Evolutionary conservation across 805 yeast genomes (phyloP), one percentile per base, ranked within the genome.

Genomic region (Yarrowia hollandica): DNA sequence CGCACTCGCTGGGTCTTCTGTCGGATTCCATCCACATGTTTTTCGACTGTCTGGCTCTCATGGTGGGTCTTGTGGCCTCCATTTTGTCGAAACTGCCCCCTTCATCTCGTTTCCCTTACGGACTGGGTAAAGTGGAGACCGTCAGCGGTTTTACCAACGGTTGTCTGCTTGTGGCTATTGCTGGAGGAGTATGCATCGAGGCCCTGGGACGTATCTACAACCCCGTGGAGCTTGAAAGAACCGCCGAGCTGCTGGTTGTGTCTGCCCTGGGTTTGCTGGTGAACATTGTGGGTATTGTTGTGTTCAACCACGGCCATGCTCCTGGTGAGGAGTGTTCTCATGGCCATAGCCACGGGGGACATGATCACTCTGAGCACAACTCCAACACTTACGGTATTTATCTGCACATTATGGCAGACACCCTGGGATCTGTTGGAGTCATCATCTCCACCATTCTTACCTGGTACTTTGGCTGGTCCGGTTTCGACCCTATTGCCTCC

Each of bases 11-110:
- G 44, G 97, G 99, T 10, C 76, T 94, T 21, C 72, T 94, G 56
- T 90, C 97, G 16, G 99, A 94, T 68, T 90, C 97, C 1, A 77
- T 94, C 56, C 99, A 94, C 71, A 94, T 94, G 99, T 87, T 96
- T 2, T 77, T 94, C 60, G 99, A 94, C 71, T 94, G 99, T 70
- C 80, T 90, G 0, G 95, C 98, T 0, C 75, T 94, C 59, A 83
- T 94, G 2, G 80, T 94, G 26, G 99, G 99, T 0, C 75, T 94
- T 1, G 77, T 92, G 22, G 99, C 99, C 0, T 88, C 95, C 19
- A 79, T 82, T 12, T 72, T 83, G 56, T 77, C 86, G 2, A 83
- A 81, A 62, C 75, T 75, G 62, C 83, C 84, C 1, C 79, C 88
- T 5, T 81, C 81, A 61, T 79, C 84, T n/a, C 78, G 80, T 56